A percentile compares a stretch with the other conserved stretches of the same genome.
phyloP scores from a whole-genome alignment of 140 eudicot species.

The Erigeron philadelphicus region DNA sequence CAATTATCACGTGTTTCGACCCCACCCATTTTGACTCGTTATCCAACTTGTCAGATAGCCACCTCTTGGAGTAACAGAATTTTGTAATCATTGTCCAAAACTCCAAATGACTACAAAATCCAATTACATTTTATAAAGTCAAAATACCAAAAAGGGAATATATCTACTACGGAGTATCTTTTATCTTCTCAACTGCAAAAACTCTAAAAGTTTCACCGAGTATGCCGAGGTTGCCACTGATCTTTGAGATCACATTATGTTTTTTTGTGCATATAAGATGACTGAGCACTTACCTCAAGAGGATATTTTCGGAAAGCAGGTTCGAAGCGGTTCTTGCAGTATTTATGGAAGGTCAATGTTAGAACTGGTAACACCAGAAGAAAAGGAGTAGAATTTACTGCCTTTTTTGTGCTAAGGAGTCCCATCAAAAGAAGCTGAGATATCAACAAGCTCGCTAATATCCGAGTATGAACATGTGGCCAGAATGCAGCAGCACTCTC shows the following conservation, averaged over 20 bases:
- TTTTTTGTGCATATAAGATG: not conserved
- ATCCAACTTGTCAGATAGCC: too few species aligned
- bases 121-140: too few species aligned
- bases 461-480: constrained; percentile 48
- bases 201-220: not conserved
- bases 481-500: constrained; percentile 54
- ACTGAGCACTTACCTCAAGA: constrained; percentile 30
- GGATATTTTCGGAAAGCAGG: constrained; percentile 44
- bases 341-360: constrained; percentile 36
- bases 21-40: too few species aligned
- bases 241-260: not conserved
- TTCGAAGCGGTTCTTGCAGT: constrained; percentile 44
- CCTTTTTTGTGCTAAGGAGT: constrained; percentile 45
- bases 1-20: too few species aligned
- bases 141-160: not conserved
- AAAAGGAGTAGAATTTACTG: constrained; percentile 37
- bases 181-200: not conserved
- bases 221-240: not conserved
- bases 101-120: too few species aligned
- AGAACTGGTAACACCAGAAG: constrained; percentile 41
- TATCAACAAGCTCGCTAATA: constrained; percentile 36
- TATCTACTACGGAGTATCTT: not conserved
- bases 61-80: too few species aligned
- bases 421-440: constrained; percentile 47
- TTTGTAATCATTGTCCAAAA: too few species aligned